These are phyloP conservation scores for Chlorella sp. DNA, from an alignment of 139 green algal species.

Conservation along the genomic window DNA sequence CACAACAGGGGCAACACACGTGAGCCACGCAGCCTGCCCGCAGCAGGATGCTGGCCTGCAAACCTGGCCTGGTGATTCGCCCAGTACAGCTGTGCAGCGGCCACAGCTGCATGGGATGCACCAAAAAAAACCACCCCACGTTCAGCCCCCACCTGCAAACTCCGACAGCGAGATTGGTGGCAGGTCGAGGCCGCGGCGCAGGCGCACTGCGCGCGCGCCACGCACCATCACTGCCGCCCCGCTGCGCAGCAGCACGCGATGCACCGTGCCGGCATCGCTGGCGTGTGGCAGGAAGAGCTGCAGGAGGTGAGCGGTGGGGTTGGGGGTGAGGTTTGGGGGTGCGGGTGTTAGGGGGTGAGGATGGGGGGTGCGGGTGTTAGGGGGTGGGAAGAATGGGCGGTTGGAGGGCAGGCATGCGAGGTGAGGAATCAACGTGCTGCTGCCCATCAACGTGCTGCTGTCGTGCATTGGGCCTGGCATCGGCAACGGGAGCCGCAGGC, in stretches of 20 bases:
- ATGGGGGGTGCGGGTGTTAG: background rate
- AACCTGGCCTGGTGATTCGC: too few relatives aligned
- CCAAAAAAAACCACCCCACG: too few relatives aligned
- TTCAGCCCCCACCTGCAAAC: slow-evolving; percentile 16
- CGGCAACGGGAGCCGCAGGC: too few relatives aligned
- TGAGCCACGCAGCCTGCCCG: too few relatives aligned
- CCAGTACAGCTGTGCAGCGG: too few relatives aligned
- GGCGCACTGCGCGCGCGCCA: slow-evolving; percentile 16
- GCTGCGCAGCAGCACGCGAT: slow-evolving; percentile 33
- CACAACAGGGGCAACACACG: background rate
- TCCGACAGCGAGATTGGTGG: slow-evolving; percentile 18
- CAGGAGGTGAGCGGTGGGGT: background rate
- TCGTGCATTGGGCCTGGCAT: too few relatives aligned
- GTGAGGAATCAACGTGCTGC: background rate
- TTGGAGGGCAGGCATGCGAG: background rate
- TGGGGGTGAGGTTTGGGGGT: background rate
- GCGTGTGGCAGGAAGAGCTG: slow-evolving; percentile 44
- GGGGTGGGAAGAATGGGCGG: background rate
- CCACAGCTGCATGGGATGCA: too few relatives aligned
- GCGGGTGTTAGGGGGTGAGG: background rate
- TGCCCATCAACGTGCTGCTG: too few relatives aligned
- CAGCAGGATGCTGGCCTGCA: too few relatives aligned
- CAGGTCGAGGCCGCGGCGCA: slow-evolving; percentile 22
- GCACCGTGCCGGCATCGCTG: slow-evolving; percentile 15
- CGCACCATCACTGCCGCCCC: slow-evolving; percentile 27